Evolutionary conservation across 305 asterid species (phyloP).

Genomic region (Stenogyne calaminthoides): DNA sequence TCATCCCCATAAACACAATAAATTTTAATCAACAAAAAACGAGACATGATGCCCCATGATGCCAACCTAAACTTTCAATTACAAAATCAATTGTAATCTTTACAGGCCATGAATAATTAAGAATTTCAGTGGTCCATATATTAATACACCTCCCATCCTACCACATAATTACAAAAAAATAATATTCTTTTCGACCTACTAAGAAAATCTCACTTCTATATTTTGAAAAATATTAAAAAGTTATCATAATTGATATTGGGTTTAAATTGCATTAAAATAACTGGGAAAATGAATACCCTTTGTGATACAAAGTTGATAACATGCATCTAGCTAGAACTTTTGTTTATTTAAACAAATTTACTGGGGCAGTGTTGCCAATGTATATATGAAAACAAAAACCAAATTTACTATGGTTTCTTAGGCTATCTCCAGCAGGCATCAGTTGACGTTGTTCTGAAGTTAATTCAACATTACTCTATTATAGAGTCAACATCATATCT

Average conservation of each 20-base stretch:
- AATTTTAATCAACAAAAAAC: constrained; percentile 7
- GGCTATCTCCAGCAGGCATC: no score
- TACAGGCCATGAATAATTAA: constrained; percentile 12
- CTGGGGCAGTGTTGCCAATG: neutral
- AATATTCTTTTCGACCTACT: neutral
- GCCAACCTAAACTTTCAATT: constrained; percentile 13
- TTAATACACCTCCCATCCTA: constrained; percentile 25
- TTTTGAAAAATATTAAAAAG: neutral
- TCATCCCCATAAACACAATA: constrained; percentile 10
- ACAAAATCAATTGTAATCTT: constrained; percentile 17
- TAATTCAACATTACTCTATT: no score
- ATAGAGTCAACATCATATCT: no score
- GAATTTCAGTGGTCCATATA: constrained; percentile 28
- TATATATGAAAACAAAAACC: neutral
- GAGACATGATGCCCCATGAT: constrained; percentile 35
- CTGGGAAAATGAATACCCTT: neutral
- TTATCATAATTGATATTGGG: neutral
- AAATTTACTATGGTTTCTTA: neutral
- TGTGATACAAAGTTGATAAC: neutral
- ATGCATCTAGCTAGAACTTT: neutral
- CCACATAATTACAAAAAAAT: constrained; percentile 6
- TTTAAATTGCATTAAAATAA: neutral
- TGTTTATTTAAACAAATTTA: neutral
- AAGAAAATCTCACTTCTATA: neutral
- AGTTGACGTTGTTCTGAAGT: no score